Conservation (phyloP, 1,284 basidiomycete species). For the Ceratobasidium sp. region DNA sequence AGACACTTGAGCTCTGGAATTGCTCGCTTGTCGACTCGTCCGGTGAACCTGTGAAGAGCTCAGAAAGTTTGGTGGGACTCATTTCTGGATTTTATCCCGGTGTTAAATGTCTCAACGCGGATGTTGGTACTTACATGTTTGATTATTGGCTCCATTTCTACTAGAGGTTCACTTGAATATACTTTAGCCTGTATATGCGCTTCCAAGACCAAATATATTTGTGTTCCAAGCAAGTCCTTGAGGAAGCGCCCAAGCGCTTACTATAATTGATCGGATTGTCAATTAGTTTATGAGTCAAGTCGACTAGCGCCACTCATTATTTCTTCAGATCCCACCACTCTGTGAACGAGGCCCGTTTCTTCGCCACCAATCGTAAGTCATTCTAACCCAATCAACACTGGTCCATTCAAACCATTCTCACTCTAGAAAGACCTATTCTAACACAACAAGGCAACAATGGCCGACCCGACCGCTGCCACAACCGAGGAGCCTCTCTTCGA, state of each 20-base stretch:
- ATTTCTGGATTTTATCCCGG: not conserved
- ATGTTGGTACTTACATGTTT: not conserved
- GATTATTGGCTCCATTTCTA: not conserved
- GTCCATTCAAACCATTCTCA: not conserved
- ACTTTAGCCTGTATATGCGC: no score
- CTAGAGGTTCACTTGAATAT: not conserved
- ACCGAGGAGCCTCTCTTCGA: constrained; percentile 84
- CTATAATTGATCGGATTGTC: not conserved
- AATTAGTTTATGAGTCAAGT: constrained; percentile 5
- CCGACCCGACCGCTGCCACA: constrained; percentile 38
- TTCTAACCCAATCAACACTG: not conserved
- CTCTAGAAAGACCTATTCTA: not conserved
- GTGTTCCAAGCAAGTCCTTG: no score
- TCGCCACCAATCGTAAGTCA: not conserved
- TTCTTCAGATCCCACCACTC: constrained; percentile 3
- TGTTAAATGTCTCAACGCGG: not conserved
- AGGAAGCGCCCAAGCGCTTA: no score
- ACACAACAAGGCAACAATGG: not conserved
- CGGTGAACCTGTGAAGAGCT: not conserved
- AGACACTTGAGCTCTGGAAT: not conserved
- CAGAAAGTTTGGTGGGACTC: not conserved
- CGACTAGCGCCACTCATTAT: constrained; percentile 5
- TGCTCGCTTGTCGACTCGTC: not conserved
- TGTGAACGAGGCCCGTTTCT: not conserved
- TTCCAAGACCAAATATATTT: no score